These are phyloP conservation scores for Neocucurbitaria cava DNA, from an alignment of 2,329 filamentous ascomycete genomes.

Conservation along the genomic window DNA sequence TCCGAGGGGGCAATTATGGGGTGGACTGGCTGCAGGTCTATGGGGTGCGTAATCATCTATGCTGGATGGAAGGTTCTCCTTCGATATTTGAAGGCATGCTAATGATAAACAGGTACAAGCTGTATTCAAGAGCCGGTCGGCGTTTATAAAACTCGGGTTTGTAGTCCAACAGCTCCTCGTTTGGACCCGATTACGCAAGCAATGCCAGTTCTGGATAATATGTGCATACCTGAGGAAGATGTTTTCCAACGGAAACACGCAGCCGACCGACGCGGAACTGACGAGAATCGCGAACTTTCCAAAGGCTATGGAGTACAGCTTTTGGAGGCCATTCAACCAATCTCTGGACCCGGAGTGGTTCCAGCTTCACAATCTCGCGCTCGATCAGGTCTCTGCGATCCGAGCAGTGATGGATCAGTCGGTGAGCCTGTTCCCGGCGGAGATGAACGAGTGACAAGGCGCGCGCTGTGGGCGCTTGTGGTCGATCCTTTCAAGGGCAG, in stretches of 20 bases:
- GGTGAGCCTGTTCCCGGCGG: not conserved
- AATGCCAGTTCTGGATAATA: not conserved
- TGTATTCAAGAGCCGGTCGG: too few relatives aligned
- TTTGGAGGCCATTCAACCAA: too few relatives aligned
- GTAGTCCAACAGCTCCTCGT: not conserved
- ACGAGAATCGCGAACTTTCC: not conserved
- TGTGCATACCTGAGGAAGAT: not conserved
- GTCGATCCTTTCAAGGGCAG: not conserved
- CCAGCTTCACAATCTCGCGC: not conserved
- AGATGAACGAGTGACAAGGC: not conserved
- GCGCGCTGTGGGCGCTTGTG: not conserved
- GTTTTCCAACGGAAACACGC: not conserved
- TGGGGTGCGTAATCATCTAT: too few relatives aligned
- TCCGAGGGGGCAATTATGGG: too few relatives aligned
- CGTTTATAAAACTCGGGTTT: not conserved
- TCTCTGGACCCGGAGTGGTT: not conserved
- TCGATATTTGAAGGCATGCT: not conserved
- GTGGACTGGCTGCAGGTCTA: too few relatives aligned
- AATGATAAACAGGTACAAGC: not conserved
- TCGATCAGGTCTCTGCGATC: not conserved
- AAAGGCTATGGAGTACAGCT: not conserved
- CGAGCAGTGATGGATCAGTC: not conserved
- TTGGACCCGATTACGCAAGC: not conserved
- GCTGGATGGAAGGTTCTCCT: too few relatives aligned
- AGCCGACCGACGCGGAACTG: not conserved